Conservation (phyloP, 805 yeast species). For the Sugiyamaella valdiviana region DNA sequence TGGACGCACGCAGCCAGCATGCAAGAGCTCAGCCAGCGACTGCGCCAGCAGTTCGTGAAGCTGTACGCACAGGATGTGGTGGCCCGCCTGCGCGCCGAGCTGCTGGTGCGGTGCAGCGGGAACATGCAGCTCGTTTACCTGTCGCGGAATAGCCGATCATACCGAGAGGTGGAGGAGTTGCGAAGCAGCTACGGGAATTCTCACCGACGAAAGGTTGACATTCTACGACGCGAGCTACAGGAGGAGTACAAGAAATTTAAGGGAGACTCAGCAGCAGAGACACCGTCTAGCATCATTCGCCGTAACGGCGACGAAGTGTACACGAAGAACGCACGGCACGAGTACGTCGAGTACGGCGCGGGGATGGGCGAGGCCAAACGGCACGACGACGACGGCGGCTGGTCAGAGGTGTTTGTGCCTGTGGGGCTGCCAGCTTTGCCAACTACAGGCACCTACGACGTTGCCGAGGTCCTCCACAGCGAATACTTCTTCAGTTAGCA, state of each 20-base stretch:
- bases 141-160: constrained; percentile 30
- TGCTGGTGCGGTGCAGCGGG: constrained; percentile 68
- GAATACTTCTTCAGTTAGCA: constrained; percentile 16
- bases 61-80: constrained; percentile 70
- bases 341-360: neutral
- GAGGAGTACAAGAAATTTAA: constrained; percentile 4
- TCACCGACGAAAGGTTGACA: neutral
- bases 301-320: neutral
- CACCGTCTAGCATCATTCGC: neutral
- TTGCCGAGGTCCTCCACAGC: constrained; percentile 28
- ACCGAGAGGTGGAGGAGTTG: neutral
- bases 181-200: neutral
- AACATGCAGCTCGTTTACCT: constrained; percentile 58
- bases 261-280: neutral
- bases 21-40: constrained; percentile 54
- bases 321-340: no score
- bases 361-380: neutral
- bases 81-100: constrained; percentile 63
- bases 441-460: constrained; percentile 74
- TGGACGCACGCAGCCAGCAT: constrained; percentile 95
- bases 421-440: constrained; percentile 68
- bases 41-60: constrained; percentile 73
- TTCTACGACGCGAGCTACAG: constrained; percentile 10
- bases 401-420: constrained; percentile 48
- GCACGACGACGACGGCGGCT: neutral